Evolutionary conservation across 345 rosid genomes (phyloP), one percentile per base, ranked within the genome.

Genomic region (Noccaea bulbosa): DNA sequence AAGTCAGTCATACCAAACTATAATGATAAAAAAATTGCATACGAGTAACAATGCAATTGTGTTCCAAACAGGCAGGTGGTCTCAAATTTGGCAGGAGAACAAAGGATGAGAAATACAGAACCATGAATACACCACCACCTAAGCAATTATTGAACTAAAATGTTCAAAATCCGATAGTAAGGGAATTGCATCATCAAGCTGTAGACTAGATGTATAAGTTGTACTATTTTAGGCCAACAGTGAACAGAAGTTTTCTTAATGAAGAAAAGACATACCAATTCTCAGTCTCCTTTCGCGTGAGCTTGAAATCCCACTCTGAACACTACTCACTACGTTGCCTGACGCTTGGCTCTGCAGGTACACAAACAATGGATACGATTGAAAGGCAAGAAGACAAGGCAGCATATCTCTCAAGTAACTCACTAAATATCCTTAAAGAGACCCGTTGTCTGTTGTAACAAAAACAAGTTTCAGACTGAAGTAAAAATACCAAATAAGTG

Each of bases 221-320:
- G 46, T 46, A 67, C 6, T 44, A 15, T 3, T 3, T 38, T 22
- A 33, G 30, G 48, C 67, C 14, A 66, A 59, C 58, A 51, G 49
- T 38, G 11, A 48, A 62, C 14, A 44, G 7, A 61, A 27, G 30
- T 27, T 27, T 27, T 27, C 30, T 27, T 27, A 2, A 27, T 3
- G 2, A 27, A 27, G 30, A 69, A 27, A 64, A 57, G 59, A 5
- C 65, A 76, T 62, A 87, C 89, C 87, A 78, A 59, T 78, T 27
- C 79, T 76, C 50, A 81, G 30, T 70, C 83, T 81, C 67, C 88
- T 76, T 77, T 80, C 81, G 14, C 85, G 81, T 34, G 89, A 85
- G 59, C 57, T 79, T 55, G 86, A 79, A 53, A 72, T 52, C 16
- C 81, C 85, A 54, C 81, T 78, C 52, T 82, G 83, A 59, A 74